These are phyloP conservation scores for Dillenia turbinata DNA, from an alignment of 164 flowering plant genomes.

Conservation along the genomic window DNA sequence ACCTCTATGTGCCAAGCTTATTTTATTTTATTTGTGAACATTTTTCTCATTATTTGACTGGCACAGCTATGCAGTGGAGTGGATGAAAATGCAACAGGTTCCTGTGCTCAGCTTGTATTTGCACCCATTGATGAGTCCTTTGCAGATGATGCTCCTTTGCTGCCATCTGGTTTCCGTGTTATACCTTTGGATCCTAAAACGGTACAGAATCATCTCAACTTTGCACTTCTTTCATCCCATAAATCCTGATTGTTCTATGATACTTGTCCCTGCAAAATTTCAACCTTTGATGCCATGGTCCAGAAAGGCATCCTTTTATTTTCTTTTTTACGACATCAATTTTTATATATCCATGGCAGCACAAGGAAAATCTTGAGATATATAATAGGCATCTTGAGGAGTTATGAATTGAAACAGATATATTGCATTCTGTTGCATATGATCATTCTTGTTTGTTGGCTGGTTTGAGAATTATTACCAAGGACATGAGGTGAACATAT, in stretches of 20 bases:
- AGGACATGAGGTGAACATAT: too few relatives aligned
- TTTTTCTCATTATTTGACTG: background rate
- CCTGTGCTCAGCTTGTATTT: conserved; percentile 84
- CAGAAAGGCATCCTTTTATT: too few relatives aligned
- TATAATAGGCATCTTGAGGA: too few relatives aligned
- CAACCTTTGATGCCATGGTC: too few relatives aligned
- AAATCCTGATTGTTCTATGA: background rate
- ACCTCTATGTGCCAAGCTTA: background rate
- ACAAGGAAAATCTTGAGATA: too few relatives aligned
- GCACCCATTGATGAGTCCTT: conserved; percentile 84
- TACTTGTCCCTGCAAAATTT: background rate
- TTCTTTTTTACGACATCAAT: too few relatives aligned
- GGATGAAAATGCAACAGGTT: conserved; percentile 71
- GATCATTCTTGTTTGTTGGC: too few relatives aligned
- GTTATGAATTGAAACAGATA: too few relatives aligned
- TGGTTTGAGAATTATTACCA: too few relatives aligned
- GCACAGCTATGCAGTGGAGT: conserved; percentile 81
- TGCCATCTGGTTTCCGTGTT: conserved; percentile 86
- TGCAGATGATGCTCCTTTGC: conserved; percentile 75
- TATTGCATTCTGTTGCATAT: too few relatives aligned
- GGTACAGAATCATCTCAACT: conserved; percentile 29
- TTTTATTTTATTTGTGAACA: background rate
- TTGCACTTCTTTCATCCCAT: background rate
- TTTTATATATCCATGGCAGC: too few relatives aligned
- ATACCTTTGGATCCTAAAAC: conserved; percentile 72